Conservation (phyloP, 2,329 filamentous ascomycete genomes). For the Aspergillus sp. region DNA sequence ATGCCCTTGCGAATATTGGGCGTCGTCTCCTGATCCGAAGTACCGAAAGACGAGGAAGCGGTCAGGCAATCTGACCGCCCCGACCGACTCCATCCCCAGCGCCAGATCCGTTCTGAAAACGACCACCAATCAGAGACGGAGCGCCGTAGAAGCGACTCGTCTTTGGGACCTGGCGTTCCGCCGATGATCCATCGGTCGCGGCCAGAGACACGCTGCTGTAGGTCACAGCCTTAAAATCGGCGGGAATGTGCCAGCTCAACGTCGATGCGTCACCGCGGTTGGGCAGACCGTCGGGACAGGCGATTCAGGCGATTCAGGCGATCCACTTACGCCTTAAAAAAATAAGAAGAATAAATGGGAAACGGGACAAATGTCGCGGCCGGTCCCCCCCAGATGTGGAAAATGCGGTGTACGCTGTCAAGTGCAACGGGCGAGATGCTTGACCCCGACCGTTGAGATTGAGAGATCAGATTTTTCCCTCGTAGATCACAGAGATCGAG, state of each 20-base stretch:
- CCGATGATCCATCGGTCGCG: background rate
- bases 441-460: constrained; percentile 4
- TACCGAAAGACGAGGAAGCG: too few relatives aligned
- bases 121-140: too few relatives aligned
- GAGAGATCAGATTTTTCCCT: constrained; percentile 1
- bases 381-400: constrained; percentile 2
- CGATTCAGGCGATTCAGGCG: background rate
- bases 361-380: background rate
- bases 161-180: too few relatives aligned
- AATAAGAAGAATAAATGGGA: background rate
- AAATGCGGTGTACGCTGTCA: constrained; percentile 22
- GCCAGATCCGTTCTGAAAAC: too few relatives aligned
- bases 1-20: too few relatives aligned
- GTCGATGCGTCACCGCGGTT: constrained; percentile 13
- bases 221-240: too few relatives aligned
- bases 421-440: background rate
- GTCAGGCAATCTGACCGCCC: too few relatives aligned
- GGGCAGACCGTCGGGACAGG: constrained; percentile 7
- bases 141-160: too few relatives aligned
- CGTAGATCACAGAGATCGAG: background rate
- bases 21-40: too few relatives aligned
- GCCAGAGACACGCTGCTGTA: too few relatives aligned
- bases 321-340: background rate
- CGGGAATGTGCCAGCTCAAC: constrained; percentile 13
- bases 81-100: too few relatives aligned